These are phyloP conservation scores for Gardenia jasminoides DNA, from an alignment of 257 asterid species.

Conservation along the genomic window DNA sequence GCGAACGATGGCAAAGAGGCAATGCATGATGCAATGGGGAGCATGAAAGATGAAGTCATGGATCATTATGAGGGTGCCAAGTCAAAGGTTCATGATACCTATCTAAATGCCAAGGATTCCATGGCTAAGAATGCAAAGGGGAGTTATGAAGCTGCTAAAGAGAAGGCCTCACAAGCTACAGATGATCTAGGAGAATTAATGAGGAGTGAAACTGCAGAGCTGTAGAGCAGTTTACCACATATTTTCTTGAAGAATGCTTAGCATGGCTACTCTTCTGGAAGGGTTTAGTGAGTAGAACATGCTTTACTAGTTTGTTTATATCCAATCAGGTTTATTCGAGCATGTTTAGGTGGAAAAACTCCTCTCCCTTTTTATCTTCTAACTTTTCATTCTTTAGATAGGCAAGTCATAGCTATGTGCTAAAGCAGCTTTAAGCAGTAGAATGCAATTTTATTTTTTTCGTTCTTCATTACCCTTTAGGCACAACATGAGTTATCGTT, in stretches of 20 bases:
- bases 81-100: conserved; percentile 28
- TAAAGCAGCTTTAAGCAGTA: neutral
- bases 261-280: neutral
- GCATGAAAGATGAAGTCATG: conserved; percentile 24
- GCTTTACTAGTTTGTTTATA: neutral
- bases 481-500: neutral
- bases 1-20: conserved; percentile 24
- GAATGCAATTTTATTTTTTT: neutral
- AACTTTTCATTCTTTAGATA: neutral
- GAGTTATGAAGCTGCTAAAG: conserved; percentile 49
- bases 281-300: conserved; percentile 2
- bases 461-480: neutral
- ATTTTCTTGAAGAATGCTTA: neutral
- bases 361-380: neutral
- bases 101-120: conserved; percentile 30
- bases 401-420: neutral
- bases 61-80: conserved; percentile 31
- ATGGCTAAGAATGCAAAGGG: conserved; percentile 39
- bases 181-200: conserved; percentile 39
- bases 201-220: conserved; percentile 28
- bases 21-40: neutral
- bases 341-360: neutral
- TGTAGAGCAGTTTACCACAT: conserved; percentile 16
- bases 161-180: conserved; percentile 48
- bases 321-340: neutral